These are phyloP conservation scores for Boeremia lycopersici DNA, from an alignment of 2,329 filamentous ascomycete genomes.

Conservation along the genomic window DNA sequence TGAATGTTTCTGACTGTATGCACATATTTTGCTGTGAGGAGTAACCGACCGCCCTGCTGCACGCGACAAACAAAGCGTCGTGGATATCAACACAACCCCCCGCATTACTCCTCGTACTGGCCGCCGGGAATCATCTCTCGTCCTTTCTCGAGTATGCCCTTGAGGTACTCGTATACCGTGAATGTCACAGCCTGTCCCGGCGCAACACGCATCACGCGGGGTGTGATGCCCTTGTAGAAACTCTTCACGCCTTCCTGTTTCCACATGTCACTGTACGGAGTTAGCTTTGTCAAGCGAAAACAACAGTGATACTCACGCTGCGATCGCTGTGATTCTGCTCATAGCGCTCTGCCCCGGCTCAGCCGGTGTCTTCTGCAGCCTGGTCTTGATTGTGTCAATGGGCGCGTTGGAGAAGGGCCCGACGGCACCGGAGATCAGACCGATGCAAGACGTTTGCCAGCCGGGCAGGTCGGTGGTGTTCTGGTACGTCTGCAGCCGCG, in stretches of 20 bases:
- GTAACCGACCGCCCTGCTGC: conserved; percentile 10
- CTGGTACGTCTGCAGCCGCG: conserved; percentile 73
- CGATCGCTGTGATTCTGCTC: conserved; percentile 77
- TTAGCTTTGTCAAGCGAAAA: conserved; percentile 11
- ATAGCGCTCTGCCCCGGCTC: conserved; percentile 81
- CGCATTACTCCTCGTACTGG: conserved; percentile 56
- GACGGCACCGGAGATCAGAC: conserved; percentile 90
- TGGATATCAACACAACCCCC: conserved; percentile 22
- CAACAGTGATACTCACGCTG: conserved; percentile 49
- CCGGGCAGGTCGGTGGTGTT: conserved; percentile 76
- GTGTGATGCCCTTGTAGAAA: conserved; percentile 99
- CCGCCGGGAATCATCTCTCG: conserved; percentile 54
- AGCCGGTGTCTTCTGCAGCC: conserved; percentile 87
- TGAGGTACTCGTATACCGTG: conserved; percentile 61
- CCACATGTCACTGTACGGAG: conserved; percentile 53
- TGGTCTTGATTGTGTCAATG: conserved; percentile 98
- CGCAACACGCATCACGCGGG: conserved; percentile 94
- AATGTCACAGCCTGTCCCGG: conserved; percentile 87
- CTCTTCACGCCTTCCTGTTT: conserved; percentile 91
- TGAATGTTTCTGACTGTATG: neutral
- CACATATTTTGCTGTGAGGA: neutral
- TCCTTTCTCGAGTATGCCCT: conserved; percentile 55
- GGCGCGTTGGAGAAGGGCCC: conserved; percentile 95
- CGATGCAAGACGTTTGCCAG: conserved; percentile 91
- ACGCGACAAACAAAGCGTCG: neutral